Percentiles rank a stretch among this genome's conserved stretches.
Conservation (phyloP, 495 filamentous ascomycete genomes). For the Neurospora tetraspora region DNA sequence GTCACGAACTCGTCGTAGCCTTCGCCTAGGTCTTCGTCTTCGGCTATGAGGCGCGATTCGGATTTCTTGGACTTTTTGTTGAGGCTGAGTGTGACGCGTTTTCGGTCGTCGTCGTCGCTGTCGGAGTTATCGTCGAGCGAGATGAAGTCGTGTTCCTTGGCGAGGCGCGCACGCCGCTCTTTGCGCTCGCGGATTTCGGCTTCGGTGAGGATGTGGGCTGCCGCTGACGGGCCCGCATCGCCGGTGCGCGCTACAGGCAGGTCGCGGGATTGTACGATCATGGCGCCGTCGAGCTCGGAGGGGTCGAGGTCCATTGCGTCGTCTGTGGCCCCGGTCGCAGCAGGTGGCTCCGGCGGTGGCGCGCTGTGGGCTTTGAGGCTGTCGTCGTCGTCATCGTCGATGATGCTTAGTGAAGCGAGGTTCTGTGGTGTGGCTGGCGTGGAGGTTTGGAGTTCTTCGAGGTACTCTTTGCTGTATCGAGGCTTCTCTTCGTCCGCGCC, state of each 20-base stretch:
- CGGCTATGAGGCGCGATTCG: conserved; percentile 66
- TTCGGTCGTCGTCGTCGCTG: conserved; percentile 32
- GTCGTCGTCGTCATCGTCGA: conserved; percentile 9
- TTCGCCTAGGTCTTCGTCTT: conserved; percentile 92
- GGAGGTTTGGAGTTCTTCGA: conserved; percentile 72
- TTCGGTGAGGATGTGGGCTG: conserved; percentile 54
- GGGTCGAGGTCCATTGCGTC: conserved; percentile 43
- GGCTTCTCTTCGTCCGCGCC: conserved; percentile 60
- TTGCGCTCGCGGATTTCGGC: conserved; percentile 92
- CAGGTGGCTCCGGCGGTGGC: conserved; percentile 21
- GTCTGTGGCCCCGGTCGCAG: conserved; percentile 6
- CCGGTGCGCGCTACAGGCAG: conserved; percentile 1
- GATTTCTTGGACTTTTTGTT: conserved; percentile 40
- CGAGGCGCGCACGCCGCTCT: conserved; percentile 68
- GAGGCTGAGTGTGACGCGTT: conserved; percentile 31
- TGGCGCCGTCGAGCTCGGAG: conserved; percentile 46
- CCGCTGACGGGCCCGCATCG: background rate
- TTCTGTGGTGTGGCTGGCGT: conserved; percentile 71
- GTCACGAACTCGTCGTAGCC: conserved; percentile 89
- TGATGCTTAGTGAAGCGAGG: conserved; percentile 22
- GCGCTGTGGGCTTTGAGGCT: background rate
- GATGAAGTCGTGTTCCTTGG: conserved; percentile 70
- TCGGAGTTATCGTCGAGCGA: conserved; percentile 52
- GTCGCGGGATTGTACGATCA: conserved; percentile 48
- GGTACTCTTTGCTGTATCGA: conserved; percentile 75